phyloP scores from a whole-genome alignment of 805 yeast species.

The Candida quercuum region DNA sequence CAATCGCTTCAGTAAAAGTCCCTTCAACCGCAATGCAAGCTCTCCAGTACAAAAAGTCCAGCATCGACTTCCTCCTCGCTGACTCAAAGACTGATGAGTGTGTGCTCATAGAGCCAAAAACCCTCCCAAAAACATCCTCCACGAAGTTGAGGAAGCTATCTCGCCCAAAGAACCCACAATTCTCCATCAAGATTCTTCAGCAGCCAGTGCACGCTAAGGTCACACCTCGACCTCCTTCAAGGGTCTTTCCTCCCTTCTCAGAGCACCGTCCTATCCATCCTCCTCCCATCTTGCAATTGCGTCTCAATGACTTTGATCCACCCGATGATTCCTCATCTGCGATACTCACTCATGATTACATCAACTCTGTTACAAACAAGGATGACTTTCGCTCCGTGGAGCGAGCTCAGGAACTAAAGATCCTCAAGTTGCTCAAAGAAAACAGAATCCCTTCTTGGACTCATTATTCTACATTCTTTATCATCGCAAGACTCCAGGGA shows the following conservation, averaged over 20 bases:
- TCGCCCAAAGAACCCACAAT: conserved; percentile 15
- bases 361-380: conserved; percentile 3
- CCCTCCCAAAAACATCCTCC: conserved; percentile 4
- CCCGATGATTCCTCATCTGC: conserved; percentile 5
- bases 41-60: conserved; percentile 15
- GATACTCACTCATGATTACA: conserved; percentile 9
- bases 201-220: conserved; percentile 28
- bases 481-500: conserved; percentile 14
- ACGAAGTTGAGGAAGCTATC: conserved; percentile 9
- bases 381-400: conserved; percentile 14
- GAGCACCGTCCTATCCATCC: conserved; percentile 30
- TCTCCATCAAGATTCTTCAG: conserved; percentile 20
- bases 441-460: conserved; percentile 20
- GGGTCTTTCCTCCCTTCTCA: conserved; percentile 22
- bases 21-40: neutral
- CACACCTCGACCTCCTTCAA: conserved; percentile 17
- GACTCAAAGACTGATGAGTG: conserved; percentile 5
- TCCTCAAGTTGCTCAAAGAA: conserved; percentile 12
- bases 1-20: too few species aligned
- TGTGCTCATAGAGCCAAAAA: conserved; percentile 10
- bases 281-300: conserved; percentile 26
- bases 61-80: conserved; percentile 17
- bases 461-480: conserved; percentile 24
- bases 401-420: conserved; percentile 17
- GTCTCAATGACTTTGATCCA: conserved; percentile 11